These are phyloP conservation scores for Taxillus chinensis DNA, from an alignment of 164 flowering plant species.

Conservation along the genomic window DNA sequence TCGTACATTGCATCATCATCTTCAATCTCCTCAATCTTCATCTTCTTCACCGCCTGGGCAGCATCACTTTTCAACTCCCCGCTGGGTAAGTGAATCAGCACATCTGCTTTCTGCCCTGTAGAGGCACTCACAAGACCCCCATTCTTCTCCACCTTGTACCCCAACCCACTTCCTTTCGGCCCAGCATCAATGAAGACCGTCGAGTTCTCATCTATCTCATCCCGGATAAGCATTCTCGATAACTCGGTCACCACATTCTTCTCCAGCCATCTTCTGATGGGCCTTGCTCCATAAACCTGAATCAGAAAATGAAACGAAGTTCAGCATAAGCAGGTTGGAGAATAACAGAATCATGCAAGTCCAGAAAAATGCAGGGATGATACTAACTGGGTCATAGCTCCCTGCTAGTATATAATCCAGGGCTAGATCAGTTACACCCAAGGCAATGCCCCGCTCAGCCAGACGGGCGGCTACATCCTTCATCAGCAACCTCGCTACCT, in stretches of 20 bases:
- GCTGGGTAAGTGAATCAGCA: conserved; percentile 41
- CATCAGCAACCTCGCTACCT: conserved; percentile 73
- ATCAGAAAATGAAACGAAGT: not conserved
- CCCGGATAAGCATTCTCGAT: conserved; percentile 65
- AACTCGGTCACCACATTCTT: conserved; percentile 77
- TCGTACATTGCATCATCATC: conserved; percentile 38
- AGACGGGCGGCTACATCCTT: conserved; percentile 73
- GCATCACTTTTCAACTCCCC: conserved; percentile 19
- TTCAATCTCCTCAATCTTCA: conserved; percentile 50
- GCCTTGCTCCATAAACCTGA: conserved; percentile 86
- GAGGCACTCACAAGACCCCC: conserved; percentile 54
- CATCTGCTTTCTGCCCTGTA: conserved; percentile 50
- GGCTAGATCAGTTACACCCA: conserved; percentile 78
- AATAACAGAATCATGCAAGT: not conserved
- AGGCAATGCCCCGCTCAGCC: conserved; percentile 76
- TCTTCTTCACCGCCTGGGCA: conserved; percentile 53
- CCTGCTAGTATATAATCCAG: conserved; percentile 55
- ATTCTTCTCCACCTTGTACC: conserved; percentile 42
- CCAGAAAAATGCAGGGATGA: not conserved
- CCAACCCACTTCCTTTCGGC: conserved; percentile 19
- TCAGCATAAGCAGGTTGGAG: not conserved
- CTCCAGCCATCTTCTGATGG: conserved; percentile 89
- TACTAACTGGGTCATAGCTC: conserved; percentile 80
- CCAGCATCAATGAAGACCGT: conserved; percentile 71
- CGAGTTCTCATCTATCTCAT: conserved; percentile 84